phyloP scores from a whole-genome alignment of 768 basidiomycete genomes.

The Lactarius tabidus region DNA sequence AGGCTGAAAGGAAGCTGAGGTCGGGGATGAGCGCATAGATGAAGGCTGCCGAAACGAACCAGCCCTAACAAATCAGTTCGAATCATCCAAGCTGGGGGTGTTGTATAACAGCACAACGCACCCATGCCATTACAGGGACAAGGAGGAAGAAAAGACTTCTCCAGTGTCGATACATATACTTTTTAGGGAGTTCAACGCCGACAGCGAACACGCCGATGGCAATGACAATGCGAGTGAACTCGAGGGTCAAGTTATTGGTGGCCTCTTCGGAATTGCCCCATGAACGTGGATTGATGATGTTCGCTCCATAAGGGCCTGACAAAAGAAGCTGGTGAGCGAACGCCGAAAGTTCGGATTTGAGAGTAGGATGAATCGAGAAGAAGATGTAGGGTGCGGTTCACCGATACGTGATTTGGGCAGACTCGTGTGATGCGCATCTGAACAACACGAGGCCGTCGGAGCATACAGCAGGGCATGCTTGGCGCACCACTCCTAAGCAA shows the following conservation, averaged over 20 bases:
- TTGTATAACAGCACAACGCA: constrained; percentile 36
- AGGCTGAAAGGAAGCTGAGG: constrained; percentile 81
- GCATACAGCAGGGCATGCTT: neutral
- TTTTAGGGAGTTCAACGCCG: constrained; percentile 95
- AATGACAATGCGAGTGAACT: constrained; percentile 86
- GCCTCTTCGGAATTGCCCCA: constrained; percentile 57
- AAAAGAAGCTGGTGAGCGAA: neutral
- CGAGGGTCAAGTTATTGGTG: constrained; percentile 79
- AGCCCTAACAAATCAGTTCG: constrained; percentile 52
- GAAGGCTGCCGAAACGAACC: constrained; percentile 88
- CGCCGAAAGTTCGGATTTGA: neutral
- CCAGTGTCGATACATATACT: constrained; percentile 94
- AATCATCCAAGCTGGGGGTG: neutral
- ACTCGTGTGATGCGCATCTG: neutral
- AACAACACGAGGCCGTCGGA: neutral
- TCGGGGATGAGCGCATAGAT: constrained; percentile 91
- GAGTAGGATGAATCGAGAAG: neutral
- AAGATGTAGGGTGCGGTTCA: neutral
- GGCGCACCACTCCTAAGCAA: neutral
- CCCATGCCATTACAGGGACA: constrained; percentile 80
- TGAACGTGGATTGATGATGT: constrained; percentile 74
- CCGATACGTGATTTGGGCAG: neutral
- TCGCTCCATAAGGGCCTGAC: constrained; percentile 75
- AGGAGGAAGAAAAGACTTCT: constrained; percentile 81
- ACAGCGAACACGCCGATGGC: constrained; percentile 98